phyloP scores from a whole-genome alignment of 2,329 filamentous ascomycete genomes.

The Paracorniculantispora psalliotae region DNA sequence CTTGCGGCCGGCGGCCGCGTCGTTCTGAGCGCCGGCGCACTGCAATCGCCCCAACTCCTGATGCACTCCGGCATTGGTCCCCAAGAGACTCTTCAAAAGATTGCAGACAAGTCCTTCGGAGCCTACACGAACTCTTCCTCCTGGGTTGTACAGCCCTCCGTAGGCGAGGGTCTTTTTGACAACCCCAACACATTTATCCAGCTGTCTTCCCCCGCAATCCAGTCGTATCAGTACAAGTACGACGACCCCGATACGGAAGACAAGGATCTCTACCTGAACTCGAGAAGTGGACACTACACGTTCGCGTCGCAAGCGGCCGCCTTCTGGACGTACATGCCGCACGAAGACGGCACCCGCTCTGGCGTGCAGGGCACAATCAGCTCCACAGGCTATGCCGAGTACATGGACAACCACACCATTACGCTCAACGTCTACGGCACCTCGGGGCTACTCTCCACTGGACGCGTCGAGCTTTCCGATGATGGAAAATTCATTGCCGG shows the following conservation, averaged over 20 bases:
- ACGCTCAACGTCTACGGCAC: conserved; percentile 55
- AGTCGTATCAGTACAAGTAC: conserved; percentile 46
- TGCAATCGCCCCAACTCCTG: conserved; percentile 37
- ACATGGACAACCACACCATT: conserved; percentile 39
- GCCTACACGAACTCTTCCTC: conserved; percentile 24
- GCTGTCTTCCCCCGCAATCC: conserved; percentile 35
- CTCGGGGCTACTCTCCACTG: conserved; percentile 45
- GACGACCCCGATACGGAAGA: conserved; percentile 37
- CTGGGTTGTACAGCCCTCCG: conserved; percentile 45
- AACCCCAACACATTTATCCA: conserved; percentile 53
- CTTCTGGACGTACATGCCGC: conserved; percentile 46
- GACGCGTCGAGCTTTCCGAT: conserved; percentile 36
- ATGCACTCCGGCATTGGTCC: conserved; percentile 42
- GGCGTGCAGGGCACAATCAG: conserved; percentile 51
- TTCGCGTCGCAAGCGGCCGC: conserved; percentile 48
- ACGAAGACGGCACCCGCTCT: conserved; percentile 35
- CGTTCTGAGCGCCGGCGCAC: conserved; percentile 35
- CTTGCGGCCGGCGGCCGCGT: conserved; percentile 23
- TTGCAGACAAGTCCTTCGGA: conserved; percentile 17
- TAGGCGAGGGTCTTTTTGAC: conserved; percentile 49
- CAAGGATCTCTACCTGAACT: conserved; percentile 40
- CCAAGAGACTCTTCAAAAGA: conserved; percentile 26
- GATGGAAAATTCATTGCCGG: conserved; percentile 39
- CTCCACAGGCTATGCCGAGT: conserved; percentile 39
- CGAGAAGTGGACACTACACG: conserved; percentile 46